Base-by-base conservation (phyloP, 345 rosid genomes). In the Euphorbia lathyris region DNA sequence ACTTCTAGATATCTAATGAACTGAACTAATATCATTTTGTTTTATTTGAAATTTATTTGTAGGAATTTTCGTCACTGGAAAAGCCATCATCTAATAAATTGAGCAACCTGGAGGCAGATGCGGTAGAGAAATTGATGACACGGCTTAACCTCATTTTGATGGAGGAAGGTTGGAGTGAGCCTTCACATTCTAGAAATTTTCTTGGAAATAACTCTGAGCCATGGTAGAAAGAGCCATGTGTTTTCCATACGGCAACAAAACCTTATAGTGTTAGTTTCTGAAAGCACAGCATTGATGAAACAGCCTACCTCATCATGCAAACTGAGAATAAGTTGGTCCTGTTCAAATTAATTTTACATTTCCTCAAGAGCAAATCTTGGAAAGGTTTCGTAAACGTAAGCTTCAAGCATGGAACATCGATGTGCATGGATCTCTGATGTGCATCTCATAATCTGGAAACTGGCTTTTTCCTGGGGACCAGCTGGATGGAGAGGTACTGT, bases 131-230 rank as follows among this genome's bases (percentile, higher is more conserved):
- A 70, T 74, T 88, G 71, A 76, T 82, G 73, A 58, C 72, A 12
- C 88, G 88, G 69, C 93, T 88, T 63, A 55, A 79, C 55, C 86
- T 88, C 70, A 79, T 88, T 56, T 73, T 69, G 43, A 86, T 79
- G 90, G 90, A 88, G 67, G 85, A 70, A 10, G 89, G 90, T 36
- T 85, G 90, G 90, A 81, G 83, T 77, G 66, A 55, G 73, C 81
- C 83, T 25, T 68, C 82, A 17, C 57, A 77, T 56, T 73, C 32
- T 30, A 80, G 87, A 71, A 86, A 82, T 65, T 86, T 83, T 75
- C 84, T 80, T 13, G 84, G 86, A 42, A 83, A 77, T 67, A 83
- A 77, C 61, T 74, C 89, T 9, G 93, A 86, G 58, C 89, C 93
- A 14, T 86, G 93, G 89, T 87, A 80, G 43, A 40, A 34, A 7